phyloP scores from a whole-genome alignment of 2,329 filamentous ascomycete species.

The Amphichorda felina region DNA sequence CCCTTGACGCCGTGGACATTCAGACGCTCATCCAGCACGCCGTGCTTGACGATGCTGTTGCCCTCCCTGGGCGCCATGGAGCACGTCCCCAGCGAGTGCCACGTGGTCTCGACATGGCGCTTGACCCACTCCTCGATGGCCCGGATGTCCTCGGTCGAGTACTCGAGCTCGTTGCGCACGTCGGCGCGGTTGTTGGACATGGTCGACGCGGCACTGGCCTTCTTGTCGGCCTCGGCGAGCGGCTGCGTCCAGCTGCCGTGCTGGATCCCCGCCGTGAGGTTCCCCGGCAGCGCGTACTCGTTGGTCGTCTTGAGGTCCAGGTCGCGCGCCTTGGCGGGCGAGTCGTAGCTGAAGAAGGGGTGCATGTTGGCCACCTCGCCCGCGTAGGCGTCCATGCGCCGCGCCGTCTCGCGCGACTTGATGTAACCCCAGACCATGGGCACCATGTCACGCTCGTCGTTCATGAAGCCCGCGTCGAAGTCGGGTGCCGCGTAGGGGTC shows the following conservation, averaged over 20 bases:
- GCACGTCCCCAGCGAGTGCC: slow-evolving; percentile 58
- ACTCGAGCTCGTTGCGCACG: slow-evolving; percentile 52
- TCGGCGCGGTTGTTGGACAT: slow-evolving; percentile 55
- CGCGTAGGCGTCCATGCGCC: slow-evolving; percentile 66
- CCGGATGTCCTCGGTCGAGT: slow-evolving; percentile 49
- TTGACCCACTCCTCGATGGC: slow-evolving; percentile 59
- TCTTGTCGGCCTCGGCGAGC: slow-evolving; percentile 39
- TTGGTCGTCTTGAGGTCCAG: slow-evolving; percentile 68
- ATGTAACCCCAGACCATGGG: slow-evolving; percentile 80
- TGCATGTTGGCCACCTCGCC: slow-evolving; percentile 60
- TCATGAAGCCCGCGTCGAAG: slow-evolving; percentile 78
- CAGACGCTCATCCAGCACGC: slow-evolving; percentile 64
- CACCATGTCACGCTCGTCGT: slow-evolving; percentile 73
- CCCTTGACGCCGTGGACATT: slow-evolving; percentile 69
- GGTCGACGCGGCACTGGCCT: slow-evolving; percentile 23
- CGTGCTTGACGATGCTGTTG: slow-evolving; percentile 71
- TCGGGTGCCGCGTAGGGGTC: slow-evolving; percentile 65
- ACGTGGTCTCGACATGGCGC: slow-evolving; percentile 65
- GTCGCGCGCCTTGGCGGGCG: slow-evolving; percentile 56
- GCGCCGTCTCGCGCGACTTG: slow-evolving; percentile 69
- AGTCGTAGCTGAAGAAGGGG: slow-evolving; percentile 62
- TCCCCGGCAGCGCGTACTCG: slow-evolving; percentile 60
- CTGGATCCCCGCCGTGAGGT: slow-evolving; percentile 58
- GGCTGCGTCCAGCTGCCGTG: slow-evolving; percentile 61
- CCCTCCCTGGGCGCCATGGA: slow-evolving; percentile 67